A percentile compares a stretch with the other conserved stretches of the same genome.
Conservation (phyloP, 2,329 filamentous ascomycete genomes). For the Huntiella moniliformis region DNA sequence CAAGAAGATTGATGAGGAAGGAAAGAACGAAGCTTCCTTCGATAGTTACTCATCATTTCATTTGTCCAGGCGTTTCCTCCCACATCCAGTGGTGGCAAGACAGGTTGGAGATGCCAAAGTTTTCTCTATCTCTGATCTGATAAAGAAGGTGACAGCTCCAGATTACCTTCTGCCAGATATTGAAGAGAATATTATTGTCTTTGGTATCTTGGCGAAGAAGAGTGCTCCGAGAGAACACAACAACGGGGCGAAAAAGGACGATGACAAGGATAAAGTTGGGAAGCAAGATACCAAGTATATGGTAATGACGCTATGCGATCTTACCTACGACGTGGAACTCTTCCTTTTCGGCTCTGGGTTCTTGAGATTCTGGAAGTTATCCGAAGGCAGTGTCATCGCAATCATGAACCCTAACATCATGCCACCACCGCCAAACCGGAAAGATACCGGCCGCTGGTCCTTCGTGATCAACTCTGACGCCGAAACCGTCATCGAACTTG, state of each 20-base stretch:
- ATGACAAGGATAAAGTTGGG: constrained; percentile 26
- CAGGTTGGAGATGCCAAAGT: constrained; percentile 61
- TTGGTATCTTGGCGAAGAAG: constrained; percentile 76
- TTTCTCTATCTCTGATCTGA: constrained; percentile 60
- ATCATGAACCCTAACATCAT: constrained; percentile 84
- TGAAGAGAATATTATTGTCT: constrained; percentile 75
- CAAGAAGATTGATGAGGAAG: constrained; percentile 20
- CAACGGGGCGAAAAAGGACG: constrained; percentile 23
- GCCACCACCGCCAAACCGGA: constrained; percentile 58
- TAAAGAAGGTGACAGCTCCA: constrained; percentile 65
- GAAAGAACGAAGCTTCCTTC: constrained; percentile 40
- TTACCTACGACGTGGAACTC: constrained; percentile 79
- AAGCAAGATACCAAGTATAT: constrained; percentile 60
- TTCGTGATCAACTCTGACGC: constrained; percentile 70
- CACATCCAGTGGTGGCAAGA: constrained; percentile 61
- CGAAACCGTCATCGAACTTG: constrained; percentile 81
- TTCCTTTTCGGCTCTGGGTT: constrained; percentile 87
- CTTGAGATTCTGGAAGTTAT: constrained; percentile 84
- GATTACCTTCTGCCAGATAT: constrained; percentile 64
- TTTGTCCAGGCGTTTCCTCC: constrained; percentile 63
- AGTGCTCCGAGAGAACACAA: constrained; percentile 53
- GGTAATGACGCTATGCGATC: constrained; percentile 70
- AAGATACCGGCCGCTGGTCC: constrained; percentile 68
- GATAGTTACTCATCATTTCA: constrained; percentile 78
- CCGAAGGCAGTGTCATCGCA: constrained; percentile 74